These are phyloP conservation scores for Apiospora hydei DNA, from an alignment of 2,329 filamentous ascomycete genomes.

Conservation along the genomic window DNA sequence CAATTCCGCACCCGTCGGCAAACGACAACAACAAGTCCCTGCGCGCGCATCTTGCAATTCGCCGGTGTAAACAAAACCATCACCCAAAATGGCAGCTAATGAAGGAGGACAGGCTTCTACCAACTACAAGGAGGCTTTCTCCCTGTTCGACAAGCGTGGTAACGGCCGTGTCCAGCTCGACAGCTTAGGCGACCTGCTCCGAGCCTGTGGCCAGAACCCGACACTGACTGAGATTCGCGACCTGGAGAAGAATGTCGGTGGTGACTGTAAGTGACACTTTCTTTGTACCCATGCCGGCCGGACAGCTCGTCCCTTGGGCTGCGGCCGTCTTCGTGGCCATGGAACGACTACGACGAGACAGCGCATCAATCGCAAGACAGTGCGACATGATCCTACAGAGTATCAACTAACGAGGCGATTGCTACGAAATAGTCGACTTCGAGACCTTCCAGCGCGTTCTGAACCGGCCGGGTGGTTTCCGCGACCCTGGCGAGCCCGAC, in stretches of 20 bases:
- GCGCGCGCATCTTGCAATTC: constrained; percentile 19
- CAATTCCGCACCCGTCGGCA: background rate
- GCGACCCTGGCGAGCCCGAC: constrained; percentile 95
- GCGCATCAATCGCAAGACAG: background rate
- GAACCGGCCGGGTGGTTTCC: constrained; percentile 97
- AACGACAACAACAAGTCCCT: constrained; percentile 10
- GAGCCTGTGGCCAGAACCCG: constrained; percentile 97
- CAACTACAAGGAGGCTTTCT: constrained; percentile 99
- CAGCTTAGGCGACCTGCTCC: constrained; percentile 89
- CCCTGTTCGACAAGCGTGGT: constrained; percentile 99
- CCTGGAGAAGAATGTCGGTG: constrained; percentile 86
- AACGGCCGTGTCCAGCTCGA: constrained; percentile 89
- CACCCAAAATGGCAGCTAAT: constrained; percentile 41
- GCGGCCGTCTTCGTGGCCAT: background rate
- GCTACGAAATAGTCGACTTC: constrained; percentile 78
- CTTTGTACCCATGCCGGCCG: constrained; percentile 13
- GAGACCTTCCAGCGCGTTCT: constrained; percentile 96
- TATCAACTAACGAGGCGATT: constrained; percentile 24
- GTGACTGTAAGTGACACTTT: constrained; percentile 77
- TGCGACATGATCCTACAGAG: background rate
- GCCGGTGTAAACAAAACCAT: background rate
- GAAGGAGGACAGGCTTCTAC: constrained; percentile 70
- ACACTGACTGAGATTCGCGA: constrained; percentile 92
- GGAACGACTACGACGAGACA: background rate
- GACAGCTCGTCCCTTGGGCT: background rate